Evolutionary conservation across 1,284 basidiomycete genomes (phyloP), one percentile per base, ranked within the genome.

Genomic region (Pyrrhoderma lamaoense): DNA sequence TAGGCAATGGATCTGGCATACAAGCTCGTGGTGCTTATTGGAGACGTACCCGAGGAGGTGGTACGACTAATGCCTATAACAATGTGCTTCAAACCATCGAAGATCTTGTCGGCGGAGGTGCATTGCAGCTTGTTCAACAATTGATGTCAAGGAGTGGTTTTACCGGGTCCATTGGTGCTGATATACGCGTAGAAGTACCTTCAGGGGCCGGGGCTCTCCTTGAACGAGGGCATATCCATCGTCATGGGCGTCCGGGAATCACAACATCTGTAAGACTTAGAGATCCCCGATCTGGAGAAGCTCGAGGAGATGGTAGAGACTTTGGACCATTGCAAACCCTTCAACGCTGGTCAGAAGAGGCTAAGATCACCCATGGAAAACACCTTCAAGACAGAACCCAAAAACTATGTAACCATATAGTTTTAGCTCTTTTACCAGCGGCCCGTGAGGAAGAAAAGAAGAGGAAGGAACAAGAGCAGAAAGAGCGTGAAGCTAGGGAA

Each of bases 321-420:
- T 78, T 89, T 47, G 82, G 87, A 47, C 93, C 93, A 2, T 69
- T 90, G 54, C 69, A 85, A 8, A 97, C 95, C 0, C 64, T 84
- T n/a, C 85, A 89, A 61, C 80, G 95, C 42, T 98, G 95, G 94
- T 70, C 77, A 1, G 93, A 97, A 61, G 94, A 96, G 66, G 80
- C 80, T 51, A 88, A 86, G 59, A 84, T 90, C 48, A 72, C 92
- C 13, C 82, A 93, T 53, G 82, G 88, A 34, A 77, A 82, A 59
- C 82, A 85, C 54, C 77, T 83, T 14, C 69, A 73, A 22, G 80
- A 86, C 58, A 75, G 92, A 18, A 72, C 81, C n/a, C 71, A 71
- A 14, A 84, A 81, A 60, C 64, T 94, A 21, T 71, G 73, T 21
- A 87, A 86, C 57, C 85, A 96, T 60, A 72, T 93, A 43, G 70